phyloP scores from a whole-genome alignment of 805 yeast species.

The Gaillardinia entomophila region DNA sequence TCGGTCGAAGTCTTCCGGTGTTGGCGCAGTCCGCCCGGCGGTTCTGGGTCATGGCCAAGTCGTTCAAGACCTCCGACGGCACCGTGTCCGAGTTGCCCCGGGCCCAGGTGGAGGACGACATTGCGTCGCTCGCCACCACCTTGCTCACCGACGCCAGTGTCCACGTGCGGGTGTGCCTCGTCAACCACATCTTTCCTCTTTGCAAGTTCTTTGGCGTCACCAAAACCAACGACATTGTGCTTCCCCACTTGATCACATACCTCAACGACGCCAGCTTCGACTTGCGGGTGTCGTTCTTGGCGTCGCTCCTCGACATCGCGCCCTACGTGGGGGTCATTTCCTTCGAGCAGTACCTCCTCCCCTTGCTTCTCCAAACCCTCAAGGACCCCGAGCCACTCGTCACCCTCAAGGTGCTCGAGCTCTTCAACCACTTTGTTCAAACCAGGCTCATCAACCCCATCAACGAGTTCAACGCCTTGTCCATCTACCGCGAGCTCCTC shows the following conservation, averaged over 20 bases:
- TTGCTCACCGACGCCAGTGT: constrained; percentile 66
- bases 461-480: constrained; percentile 32
- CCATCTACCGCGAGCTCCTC: constrained; percentile 32
- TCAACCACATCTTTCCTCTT: constrained; percentile 67
- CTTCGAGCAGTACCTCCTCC: constrained; percentile 82
- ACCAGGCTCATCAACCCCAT: constrained; percentile 27
- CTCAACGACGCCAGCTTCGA: constrained; percentile 71
- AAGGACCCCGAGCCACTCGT: constrained; percentile 82
- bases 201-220: constrained; percentile 83
- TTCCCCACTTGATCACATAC: constrained; percentile 89
- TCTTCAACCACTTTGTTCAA: constrained; percentile 28
- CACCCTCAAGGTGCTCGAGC: constrained; percentile 57
- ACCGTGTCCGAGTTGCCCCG: constrained; percentile 23
- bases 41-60: constrained; percentile 57
- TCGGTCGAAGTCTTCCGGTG: constrained; percentile 70
- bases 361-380: constrained; percentile 76
- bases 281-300: constrained; percentile 65
- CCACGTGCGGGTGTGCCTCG: constrained; percentile 62
- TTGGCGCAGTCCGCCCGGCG: constrained; percentile 60
- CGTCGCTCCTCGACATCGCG: constrained; percentile 66
- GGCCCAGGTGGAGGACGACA: constrained; percentile 41
- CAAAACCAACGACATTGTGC: constrained; percentile 78
- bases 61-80: constrained; percentile 29
- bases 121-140: constrained; percentile 61
- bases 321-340: constrained; percentile 77